A percentile compares a stretch with the other conserved stretches of the same genome.
phyloP scores from a whole-genome alignment of 202 grass and related monocot species.

The Zizania palustris region DNA sequence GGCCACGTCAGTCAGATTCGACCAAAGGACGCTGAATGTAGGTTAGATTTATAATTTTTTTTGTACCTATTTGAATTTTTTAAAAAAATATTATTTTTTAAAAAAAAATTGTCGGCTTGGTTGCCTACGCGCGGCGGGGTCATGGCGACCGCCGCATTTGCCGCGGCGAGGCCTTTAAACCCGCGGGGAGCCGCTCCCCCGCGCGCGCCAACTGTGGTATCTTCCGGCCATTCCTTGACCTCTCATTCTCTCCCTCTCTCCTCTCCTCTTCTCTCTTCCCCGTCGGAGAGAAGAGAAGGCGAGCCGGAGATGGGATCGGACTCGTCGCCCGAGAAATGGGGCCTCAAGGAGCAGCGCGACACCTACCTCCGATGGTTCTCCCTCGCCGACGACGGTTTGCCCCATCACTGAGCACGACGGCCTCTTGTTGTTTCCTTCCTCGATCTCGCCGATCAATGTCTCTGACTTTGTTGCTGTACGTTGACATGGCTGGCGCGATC shows the following conservation, averaged over 20 bases:
- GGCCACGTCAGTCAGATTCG: no score
- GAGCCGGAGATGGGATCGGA: conserved; percentile 39
- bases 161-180: conserved; percentile 2
- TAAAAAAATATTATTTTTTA: no score
- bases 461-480: background rate
- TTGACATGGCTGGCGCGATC: background rate
- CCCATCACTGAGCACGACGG: background rate
- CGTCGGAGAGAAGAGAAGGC: conserved; percentile 3
- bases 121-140: background rate
- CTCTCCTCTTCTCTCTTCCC: conserved; percentile 4
- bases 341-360: conserved; percentile 53
- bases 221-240: background rate
- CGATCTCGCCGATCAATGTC: background rate
- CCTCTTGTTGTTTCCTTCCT: background rate
- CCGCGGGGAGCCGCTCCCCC: background rate
- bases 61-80: no score
- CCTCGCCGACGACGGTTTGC: conserved; percentile 61
- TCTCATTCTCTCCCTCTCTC: conserved; percentile 5
- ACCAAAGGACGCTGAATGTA: no score
- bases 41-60: no score
- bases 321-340: conserved; percentile 49
- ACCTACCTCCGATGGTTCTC: conserved; percentile 68
- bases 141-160: conserved; percentile 27
- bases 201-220: background rate
- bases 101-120: no score